Percentiles rank a stretch among this genome's conserved stretches.
phyloP scores from a whole-genome alignment of 192 early-diverging fungal species.

The Linnemannia schmuckeri region DNA sequence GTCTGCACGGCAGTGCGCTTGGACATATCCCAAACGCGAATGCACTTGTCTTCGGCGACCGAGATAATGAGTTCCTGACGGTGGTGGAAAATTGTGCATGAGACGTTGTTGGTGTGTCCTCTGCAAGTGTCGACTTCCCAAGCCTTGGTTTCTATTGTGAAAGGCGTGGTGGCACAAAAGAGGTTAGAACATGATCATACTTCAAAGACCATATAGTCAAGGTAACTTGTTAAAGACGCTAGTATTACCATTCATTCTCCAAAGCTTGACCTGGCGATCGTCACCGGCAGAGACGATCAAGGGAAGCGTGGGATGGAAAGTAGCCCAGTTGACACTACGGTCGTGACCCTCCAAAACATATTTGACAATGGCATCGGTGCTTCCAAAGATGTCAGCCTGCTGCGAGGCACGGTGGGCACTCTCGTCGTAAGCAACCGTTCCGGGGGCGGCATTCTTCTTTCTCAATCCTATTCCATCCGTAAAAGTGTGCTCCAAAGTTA shows the following conservation, averaged over 20 bases:
- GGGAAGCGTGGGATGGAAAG: slow-evolving; percentile 97
- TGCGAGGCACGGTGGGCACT: slow-evolving; percentile 63
- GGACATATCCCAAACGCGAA: slow-evolving; percentile 98
- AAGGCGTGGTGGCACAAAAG: neutral
- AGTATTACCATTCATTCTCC: slow-evolving; percentile 93
- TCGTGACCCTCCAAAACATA: slow-evolving; percentile 98
- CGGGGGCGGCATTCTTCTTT: slow-evolving; percentile 86
- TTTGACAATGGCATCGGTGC: slow-evolving; percentile 96
- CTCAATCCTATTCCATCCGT: slow-evolving; percentile 7
- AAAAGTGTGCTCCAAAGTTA: neutral
- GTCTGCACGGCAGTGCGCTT: slow-evolving; percentile 95
- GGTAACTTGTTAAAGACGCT: neutral
- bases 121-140: slow-evolving; percentile 99
- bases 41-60: slow-evolving; percentile 96
- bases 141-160: slow-evolving; percentile 86
- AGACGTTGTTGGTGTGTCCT: slow-evolving; percentile 99
- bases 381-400: slow-evolving; percentile 97
- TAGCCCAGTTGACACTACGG: slow-evolving; percentile 97
- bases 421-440: slow-evolving; percentile 67
- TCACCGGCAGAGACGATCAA: slow-evolving; percentile 97
- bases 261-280: slow-evolving; percentile 98
- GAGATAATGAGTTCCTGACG: slow-evolving; percentile 96
- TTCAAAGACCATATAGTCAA: neutral
- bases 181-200: too few species aligned
- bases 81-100: slow-evolving; percentile 94